A percentile compares a stretch with the other conserved stretches of the same genome.
Evolutionary conservation across 371 early-diverging fungal species (phyloP).

Genomic region (Syncephalastrum sp.): DNA sequence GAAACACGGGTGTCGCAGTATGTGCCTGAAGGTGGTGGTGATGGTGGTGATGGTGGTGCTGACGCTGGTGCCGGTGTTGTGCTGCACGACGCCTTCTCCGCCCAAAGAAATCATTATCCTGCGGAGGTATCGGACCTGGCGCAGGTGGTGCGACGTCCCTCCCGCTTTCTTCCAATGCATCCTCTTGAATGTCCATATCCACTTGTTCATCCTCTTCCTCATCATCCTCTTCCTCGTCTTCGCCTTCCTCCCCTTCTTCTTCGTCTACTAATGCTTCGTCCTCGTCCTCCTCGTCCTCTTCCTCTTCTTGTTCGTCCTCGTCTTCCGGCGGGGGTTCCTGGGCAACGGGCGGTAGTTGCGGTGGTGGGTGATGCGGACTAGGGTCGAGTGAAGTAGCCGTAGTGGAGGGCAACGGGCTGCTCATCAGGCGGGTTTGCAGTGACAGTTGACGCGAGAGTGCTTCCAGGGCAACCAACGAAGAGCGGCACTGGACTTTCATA

Average conservation of each 20-base stretch:
- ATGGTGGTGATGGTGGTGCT: neutral
- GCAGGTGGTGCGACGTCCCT: too few relatives aligned
- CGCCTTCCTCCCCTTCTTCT: neutral
- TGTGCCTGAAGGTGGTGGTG: neutral
- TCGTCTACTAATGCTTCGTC: slow-evolving; percentile 1
- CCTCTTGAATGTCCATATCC: neutral
- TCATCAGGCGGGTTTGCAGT: slow-evolving; percentile 15
- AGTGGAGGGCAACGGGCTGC: slow-evolving; percentile 2
- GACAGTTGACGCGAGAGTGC: slow-evolving; percentile 28
- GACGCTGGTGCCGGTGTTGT: slow-evolving; percentile 8
- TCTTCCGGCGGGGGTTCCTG: slow-evolving; percentile 7
- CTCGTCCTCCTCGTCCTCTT: neutral
- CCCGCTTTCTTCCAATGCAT: neutral
- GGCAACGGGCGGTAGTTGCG: slow-evolving; percentile 1
- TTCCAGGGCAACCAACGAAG: slow-evolving; percentile 37
- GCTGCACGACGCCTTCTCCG: neutral
- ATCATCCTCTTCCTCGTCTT: slow-evolving; percentile 13
- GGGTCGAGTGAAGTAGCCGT: slow-evolving; percentile 6
- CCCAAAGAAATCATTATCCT: neutral
- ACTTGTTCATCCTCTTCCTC: slow-evolving; percentile 9
- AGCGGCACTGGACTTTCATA: slow-evolving; percentile 43
- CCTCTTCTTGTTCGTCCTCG: slow-evolving; percentile 7
- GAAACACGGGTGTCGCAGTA: neutral
- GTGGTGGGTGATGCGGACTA: neutral
- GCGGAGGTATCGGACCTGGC: neutral